These are phyloP conservation scores for Exophiala oligosperma DNA, from an alignment of 2,329 filamentous ascomycete genomes.

Conservation along the genomic window DNA sequence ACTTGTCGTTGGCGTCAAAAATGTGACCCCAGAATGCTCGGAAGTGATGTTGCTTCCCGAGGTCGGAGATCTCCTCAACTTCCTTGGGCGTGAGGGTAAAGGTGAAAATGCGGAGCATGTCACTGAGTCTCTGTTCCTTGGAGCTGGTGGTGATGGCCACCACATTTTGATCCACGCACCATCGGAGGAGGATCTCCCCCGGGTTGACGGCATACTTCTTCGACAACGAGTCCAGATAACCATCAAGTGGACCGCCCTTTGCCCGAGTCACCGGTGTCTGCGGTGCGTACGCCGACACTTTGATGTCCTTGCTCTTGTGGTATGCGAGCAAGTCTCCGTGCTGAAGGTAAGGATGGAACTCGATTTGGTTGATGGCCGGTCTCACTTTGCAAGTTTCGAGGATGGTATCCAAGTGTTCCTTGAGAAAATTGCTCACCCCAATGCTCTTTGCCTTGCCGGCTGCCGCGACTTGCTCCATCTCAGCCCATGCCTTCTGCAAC, in stretches of 20 bases:
- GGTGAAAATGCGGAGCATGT: slow-evolving; percentile 56
- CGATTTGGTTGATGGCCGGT: slow-evolving; percentile 46
- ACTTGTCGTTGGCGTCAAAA: slow-evolving; percentile 45
- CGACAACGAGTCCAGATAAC: slow-evolving; percentile 51
- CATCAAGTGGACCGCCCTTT: slow-evolving; percentile 56
- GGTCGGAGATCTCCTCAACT: slow-evolving; percentile 52
- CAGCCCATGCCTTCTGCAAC: slow-evolving; percentile 59
- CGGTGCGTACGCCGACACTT: slow-evolving; percentile 42
- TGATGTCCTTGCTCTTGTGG: slow-evolving; percentile 44
- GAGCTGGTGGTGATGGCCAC: slow-evolving; percentile 61
- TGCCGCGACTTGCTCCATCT: slow-evolving; percentile 60
- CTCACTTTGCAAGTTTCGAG: slow-evolving; percentile 44
- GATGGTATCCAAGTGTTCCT: slow-evolving; percentile 55
- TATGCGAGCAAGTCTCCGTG: slow-evolving; percentile 43
- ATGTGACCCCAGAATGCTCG: slow-evolving; percentile 55
- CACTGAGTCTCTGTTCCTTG: slow-evolving; percentile 60
- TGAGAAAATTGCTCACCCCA: slow-evolving; percentile 63
- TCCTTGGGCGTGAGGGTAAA: slow-evolving; percentile 62
- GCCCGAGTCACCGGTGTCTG: slow-evolving; percentile 55
- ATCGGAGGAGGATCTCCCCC: slow-evolving; percentile 59
- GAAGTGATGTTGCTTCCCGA: slow-evolving; percentile 52
- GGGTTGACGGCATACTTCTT: slow-evolving; percentile 62
- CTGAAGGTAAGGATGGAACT: slow-evolving; percentile 51
- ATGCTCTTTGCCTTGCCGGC: slow-evolving; percentile 61
- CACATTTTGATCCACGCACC: slow-evolving; percentile 61